These are phyloP conservation scores for Penicillium griseofulvum DNA, from an alignment of 2,329 filamentous ascomycete genomes.

Conservation along the genomic window DNA sequence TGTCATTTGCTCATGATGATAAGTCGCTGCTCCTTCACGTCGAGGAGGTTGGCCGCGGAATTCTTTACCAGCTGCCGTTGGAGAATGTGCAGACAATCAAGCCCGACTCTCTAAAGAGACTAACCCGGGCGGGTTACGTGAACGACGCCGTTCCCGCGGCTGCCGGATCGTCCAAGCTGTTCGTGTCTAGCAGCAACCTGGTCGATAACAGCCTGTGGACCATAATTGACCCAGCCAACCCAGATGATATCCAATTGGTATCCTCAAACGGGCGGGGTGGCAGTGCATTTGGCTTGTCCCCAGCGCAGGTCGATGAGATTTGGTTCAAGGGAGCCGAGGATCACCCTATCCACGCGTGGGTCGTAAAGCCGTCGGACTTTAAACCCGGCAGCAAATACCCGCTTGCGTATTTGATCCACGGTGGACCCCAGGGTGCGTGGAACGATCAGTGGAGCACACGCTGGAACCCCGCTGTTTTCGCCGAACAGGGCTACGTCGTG, in stretches of 20 bases:
- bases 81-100: constrained; percentile 29
- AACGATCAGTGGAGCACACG: constrained; percentile 55
- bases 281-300: constrained; percentile 41
- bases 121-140: constrained; percentile 44
- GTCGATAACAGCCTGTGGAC: constrained; percentile 47
- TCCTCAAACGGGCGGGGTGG: constrained; percentile 41
- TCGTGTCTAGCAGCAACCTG: constrained; percentile 45
- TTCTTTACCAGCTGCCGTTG: constrained; percentile 43
- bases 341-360: constrained; percentile 46
- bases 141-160: constrained; percentile 39
- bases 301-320: constrained; percentile 44
- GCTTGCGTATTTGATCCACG: constrained; percentile 54
- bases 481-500: constrained; percentile 61
- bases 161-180: constrained; percentile 36
- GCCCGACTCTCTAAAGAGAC: constrained; percentile 34
- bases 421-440: constrained; percentile 53
- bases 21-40: constrained; percentile 42
- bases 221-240: constrained; percentile 38
- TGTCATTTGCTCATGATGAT: constrained; percentile 45
- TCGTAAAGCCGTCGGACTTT: constrained; percentile 50
- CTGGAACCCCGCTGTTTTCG: constrained; percentile 57
- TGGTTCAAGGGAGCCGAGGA: constrained; percentile 49
- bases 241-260: constrained; percentile 31
- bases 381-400: constrained; percentile 50
- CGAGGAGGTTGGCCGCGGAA: constrained; percentile 43